Conservation (phyloP, 805 yeast species). For the Scheffersomyces ergatensis region DNA sequence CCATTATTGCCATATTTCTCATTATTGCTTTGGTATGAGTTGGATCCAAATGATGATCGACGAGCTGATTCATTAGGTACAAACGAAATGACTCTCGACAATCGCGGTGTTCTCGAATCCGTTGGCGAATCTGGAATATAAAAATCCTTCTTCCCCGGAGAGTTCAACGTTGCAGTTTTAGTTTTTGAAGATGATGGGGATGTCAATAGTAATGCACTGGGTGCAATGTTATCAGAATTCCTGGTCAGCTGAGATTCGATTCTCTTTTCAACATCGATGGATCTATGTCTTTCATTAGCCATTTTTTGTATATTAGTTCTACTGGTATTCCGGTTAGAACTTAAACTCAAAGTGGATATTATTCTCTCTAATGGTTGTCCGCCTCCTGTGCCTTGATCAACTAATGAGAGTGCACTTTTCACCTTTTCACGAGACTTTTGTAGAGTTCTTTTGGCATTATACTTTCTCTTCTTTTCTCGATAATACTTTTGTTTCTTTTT, state of each 20-base stretch:
- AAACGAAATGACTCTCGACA: slow-evolving; percentile 16
- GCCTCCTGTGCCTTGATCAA: slow-evolving; percentile 23
- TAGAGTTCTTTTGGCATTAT: slow-evolving; percentile 30
- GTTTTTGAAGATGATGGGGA: not conserved
- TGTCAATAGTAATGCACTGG: not conserved
- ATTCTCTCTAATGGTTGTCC: slow-evolving; percentile 38
- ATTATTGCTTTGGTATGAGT: slow-evolving; percentile 2
- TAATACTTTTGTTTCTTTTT: slow-evolving; percentile 30
- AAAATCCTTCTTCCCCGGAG: not conserved
- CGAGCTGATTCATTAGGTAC: slow-evolving; percentile 13
- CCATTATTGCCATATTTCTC: slow-evolving; percentile 4
- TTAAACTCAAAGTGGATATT: slow-evolving; percentile 32
- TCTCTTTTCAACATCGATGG: slow-evolving; percentile 4
- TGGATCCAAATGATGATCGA: slow-evolving; percentile 9
- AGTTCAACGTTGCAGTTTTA: not conserved
- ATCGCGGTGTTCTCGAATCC: not conserved
- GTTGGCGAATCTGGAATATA: slow-evolving; percentile 3
- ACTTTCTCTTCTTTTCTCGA: slow-evolving; percentile 28
- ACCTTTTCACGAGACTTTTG: slow-evolving; percentile 30
- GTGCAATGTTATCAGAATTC: not conserved
- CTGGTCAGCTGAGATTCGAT: slow-evolving; percentile 3
- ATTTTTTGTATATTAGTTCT: slow-evolving; percentile 6
- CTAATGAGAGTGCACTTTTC: slow-evolving; percentile 32
- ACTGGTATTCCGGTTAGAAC: slow-evolving; percentile 17
- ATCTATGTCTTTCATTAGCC: slow-evolving; percentile 2